Base-by-base conservation (phyloP, 1,139 yeast genomes). In the Taphrina populina region DNA sequence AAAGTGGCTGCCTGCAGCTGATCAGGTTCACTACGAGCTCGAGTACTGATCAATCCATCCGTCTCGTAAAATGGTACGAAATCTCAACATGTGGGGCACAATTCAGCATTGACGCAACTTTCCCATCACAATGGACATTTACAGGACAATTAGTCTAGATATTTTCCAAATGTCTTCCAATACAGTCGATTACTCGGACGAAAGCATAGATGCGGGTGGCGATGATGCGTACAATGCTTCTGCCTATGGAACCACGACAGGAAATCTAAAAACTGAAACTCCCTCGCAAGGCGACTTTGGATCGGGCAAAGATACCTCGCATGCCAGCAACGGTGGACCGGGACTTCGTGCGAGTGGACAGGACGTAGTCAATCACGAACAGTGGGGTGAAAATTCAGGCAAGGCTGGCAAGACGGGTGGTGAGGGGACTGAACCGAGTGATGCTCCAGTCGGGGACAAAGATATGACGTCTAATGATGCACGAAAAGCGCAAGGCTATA, bases 161-260 rank as follows among this genome's bases (percentile, higher is more conserved):
- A n/a, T n/a, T n/a, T n/a, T n/a, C n/a, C 8, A 23, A 32, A 49
- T 49, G 54, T 49, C 54, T 13, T 15, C 35, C 15, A 39, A 29
- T 20, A 49, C 46, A 3, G 24, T 49, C 13, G 54, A 49, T 33
- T 49, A 49, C 33, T 20, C 27, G 6, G 54, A 49, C 39, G n/a
- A 13, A 15, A 26, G 32, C 40, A 49, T 49, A 19, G 54, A 49
- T 27, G 46, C 54, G 23, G 54, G 54, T 33, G 54, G 54, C 21
- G 54, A 49, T 32, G 39, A 29, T 17, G 36, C 36, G 21, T 49
- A 37, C 30, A 46, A 49, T 24, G 37, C 54, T 19, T 49, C 54
- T 5, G 34, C 32, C 11, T 49, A 49, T 21, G 54, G 54, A n/a
- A 39, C 54, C 33, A 49, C 54, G 10, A 39, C 45, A 2, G 54